These are phyloP conservation scores for Aspergillus japonicus DNA, from an alignment of 2,329 filamentous ascomycete species.

Conservation along the genomic window DNA sequence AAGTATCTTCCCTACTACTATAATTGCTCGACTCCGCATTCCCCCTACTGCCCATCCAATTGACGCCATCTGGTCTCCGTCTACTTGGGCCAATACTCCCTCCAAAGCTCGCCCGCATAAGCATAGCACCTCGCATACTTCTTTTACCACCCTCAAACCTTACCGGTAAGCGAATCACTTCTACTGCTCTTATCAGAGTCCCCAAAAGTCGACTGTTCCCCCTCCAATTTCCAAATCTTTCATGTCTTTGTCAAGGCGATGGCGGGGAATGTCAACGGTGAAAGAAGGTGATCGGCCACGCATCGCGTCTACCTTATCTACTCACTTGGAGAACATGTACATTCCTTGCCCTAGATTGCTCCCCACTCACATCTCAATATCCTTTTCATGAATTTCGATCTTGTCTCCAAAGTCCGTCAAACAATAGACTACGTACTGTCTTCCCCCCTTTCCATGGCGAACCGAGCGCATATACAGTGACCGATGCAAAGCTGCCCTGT, in stretches of 20 bases:
- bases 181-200: slow-evolving; percentile 17
- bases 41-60: background rate
- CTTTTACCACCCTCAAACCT: slow-evolving; percentile 6
- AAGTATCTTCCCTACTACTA: slow-evolving; percentile 1
- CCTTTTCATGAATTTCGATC: background rate
- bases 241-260: slow-evolving; percentile 1
- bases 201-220: background rate
- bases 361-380: background rate
- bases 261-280: slow-evolving; percentile 4
- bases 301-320: slow-evolving; percentile 14
- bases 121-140: slow-evolving; percentile 2
- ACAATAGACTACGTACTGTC: background rate
- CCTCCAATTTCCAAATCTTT: background rate
- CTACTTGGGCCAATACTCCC: slow-evolving; percentile 9
- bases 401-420: background rate
- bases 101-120: slow-evolving; percentile 1
- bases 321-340: slow-evolving; percentile 1
- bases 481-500: slow-evolving; percentile 9
- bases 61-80: slow-evolving; percentile 4
- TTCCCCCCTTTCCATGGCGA: background rate
- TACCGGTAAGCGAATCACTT: slow-evolving; percentile 23
- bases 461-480: background rate
- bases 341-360: background rate
- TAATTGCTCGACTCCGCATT: slow-evolving; percentile 4
- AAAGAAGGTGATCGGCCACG: slow-evolving; percentile 10